Percentiles rank a stretch among this genome's conserved stretches.
Evolutionary conservation across 441 rosid species (phyloP).

Genomic region (Populus tomentosa): DNA sequence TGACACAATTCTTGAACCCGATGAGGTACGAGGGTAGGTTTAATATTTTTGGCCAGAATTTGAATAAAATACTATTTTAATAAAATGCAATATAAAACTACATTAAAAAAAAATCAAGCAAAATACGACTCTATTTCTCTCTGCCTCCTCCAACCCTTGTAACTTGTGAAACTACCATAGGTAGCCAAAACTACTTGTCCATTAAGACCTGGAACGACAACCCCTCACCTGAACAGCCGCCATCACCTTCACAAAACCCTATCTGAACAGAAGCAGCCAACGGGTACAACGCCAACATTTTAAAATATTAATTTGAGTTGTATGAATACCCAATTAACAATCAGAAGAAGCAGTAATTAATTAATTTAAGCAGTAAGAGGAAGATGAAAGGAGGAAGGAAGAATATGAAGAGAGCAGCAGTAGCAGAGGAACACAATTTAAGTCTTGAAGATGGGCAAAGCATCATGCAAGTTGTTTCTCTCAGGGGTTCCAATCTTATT

Average conservation of each 20-base stretch:
- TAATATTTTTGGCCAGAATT: no score
- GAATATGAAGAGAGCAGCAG: constrained; percentile 81
- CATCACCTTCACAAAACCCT: not conserved
- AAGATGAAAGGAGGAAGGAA: constrained; percentile 80
- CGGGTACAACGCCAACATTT: not conserved
- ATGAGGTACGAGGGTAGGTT: no score
- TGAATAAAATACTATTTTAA: no score
- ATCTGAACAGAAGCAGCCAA: not conserved
- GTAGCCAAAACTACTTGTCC: not conserved
- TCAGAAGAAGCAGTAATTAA: not conserved
- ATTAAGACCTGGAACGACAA: not conserved
- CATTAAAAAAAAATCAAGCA: not conserved
- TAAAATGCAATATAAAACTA: no score
- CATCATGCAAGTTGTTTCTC: constrained; percentile 71
- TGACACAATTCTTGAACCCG: no score
- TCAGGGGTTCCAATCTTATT: constrained; percentile 87
- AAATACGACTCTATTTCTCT: not conserved
- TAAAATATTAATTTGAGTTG: not conserved
- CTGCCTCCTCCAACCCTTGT: not conserved
- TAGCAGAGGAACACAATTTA: constrained; percentile 50
- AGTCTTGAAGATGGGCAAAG: constrained; percentile 64
- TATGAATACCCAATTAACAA: no score
- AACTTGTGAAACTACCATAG: not conserved
- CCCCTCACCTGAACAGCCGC: not conserved
- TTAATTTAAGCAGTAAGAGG: no score